Conservation (phyloP, 257 asterid species). For the Ocimum tenuiflorum region DNA sequence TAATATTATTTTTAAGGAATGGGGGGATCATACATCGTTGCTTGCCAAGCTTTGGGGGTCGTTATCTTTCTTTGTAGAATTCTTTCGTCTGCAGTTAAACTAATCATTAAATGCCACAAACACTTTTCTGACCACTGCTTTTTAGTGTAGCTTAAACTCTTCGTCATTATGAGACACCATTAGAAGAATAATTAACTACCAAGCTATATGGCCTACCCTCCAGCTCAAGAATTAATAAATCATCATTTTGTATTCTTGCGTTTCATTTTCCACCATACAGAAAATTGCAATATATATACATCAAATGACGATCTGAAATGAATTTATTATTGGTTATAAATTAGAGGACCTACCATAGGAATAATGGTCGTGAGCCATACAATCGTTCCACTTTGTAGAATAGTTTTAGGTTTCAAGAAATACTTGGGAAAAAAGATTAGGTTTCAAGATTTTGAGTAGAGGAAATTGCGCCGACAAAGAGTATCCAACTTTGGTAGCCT, state of each 20-base stretch:
- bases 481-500: conserved; percentile 41
- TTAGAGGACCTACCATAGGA: no score
- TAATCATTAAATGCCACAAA: conserved; percentile 15
- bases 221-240: no score
- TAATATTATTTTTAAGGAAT: not conserved
- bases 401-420: no score
- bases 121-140: conserved; percentile 26
- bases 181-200: no score
- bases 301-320: no score
- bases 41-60: conserved; percentile 13
- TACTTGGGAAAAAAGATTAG: not conserved
- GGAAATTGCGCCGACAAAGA: conserved; percentile 40
- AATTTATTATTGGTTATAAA: no score
- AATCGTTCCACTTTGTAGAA: no score
- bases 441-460: conserved; percentile 4
- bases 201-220: not conserved
- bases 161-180: conserved; percentile 13
- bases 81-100: not conserved
- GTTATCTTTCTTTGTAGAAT: conserved; percentile 22
- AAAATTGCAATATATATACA: no score
- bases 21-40: not conserved
- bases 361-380: no score
- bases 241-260: no score
- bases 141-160: conserved; percentile 21
- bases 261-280: no score